Evolutionary conservation across 768 basidiomycete genomes (phyloP).

Genomic region (Lentinula boryana): DNA sequence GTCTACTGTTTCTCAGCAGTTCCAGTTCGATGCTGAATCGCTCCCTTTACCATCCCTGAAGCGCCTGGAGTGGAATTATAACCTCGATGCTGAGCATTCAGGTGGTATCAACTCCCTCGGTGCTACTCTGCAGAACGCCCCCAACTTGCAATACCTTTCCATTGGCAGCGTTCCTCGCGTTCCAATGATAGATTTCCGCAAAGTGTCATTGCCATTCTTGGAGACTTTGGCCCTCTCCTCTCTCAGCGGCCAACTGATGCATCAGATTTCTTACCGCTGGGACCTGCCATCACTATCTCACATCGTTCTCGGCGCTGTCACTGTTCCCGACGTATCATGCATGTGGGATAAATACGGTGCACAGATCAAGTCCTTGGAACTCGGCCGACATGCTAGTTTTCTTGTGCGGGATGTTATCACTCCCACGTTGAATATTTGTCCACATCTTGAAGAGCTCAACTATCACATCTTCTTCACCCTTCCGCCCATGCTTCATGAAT

Average conservation of each 20-base stretch:
- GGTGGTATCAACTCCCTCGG: conserved; percentile 62
- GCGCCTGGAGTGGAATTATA: conserved; percentile 68
- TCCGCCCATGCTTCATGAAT: conserved; percentile 11
- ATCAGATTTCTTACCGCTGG: conserved; percentile 41
- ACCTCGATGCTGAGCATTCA: conserved; percentile 47
- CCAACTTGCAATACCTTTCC: conserved; percentile 52
- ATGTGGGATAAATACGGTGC: conserved; percentile 46
- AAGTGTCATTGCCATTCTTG: conserved; percentile 37
- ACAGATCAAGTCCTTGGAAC: conserved; percentile 49
- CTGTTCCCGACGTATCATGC: conserved; percentile 29
- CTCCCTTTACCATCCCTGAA: conserved; percentile 44
- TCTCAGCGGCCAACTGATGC: conserved; percentile 45
- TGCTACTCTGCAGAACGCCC: conserved; percentile 44
- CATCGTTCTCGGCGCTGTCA: conserved; percentile 46
- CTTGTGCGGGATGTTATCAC: conserved; percentile 42
- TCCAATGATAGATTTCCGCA: conserved; percentile 13
- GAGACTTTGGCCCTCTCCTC: conserved; percentile 48
- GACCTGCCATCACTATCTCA: conserved; percentile 45
- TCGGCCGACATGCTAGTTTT: conserved; percentile 54
- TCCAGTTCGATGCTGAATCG: conserved; percentile 46
- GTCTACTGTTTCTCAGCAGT: conserved; percentile 26
- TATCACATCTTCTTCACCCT: conserved; percentile 49
- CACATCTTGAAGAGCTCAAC: conserved; percentile 44
- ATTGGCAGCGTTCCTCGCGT: conserved; percentile 15
- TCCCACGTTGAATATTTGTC: conserved; percentile 38